Base-by-base conservation (phyloP, 345 rosid species). In the Populus nigra region DNA sequence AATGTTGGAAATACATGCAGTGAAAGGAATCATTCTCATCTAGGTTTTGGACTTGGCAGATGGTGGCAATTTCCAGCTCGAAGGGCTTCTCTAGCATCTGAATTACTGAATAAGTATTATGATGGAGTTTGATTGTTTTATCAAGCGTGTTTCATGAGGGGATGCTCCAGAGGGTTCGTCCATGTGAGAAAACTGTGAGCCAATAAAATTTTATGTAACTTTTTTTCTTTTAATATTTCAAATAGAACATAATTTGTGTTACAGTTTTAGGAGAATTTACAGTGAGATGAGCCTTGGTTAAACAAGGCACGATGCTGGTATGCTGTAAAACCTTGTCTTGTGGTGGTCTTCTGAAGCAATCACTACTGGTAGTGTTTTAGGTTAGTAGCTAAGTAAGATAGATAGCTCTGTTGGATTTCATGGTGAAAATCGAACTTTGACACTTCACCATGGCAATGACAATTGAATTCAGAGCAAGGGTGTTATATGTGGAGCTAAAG, bases 1-100 rank as follows among this genome's bases (percentile, higher is more conserved):
- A 53, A 84, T 76, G 72, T 83, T 47, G 73, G 50, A 69, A 71
- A 77, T 77, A 59, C 71, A 5, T 90, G 92, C 76, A 49, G 73
- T 61, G 72, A 82, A 50, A 74, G 69, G 43, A 68, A 72, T 63
- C 41, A 70, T 69, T 23, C 69, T 45, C 66, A 38, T 74, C 65
- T 55, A 31, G 77, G 75, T 23, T 65, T 65, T 50, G 61, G 77
- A 18, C 41, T 65, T 33, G 47, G 8, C 59, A 69, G 36, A 55
- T 12, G 39, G 76, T 80, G 72, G 80, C 63, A 72, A 22, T 70
- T 75, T 68, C 74, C 57, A 33, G 23, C 76, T 66, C 47, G 36
- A 71, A 73, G 81, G 73, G 33, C 65, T 45, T 79, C 76, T 73
- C 82, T 75, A 39, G 76, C 77, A 39, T 69, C 80, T 3, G 75